These are phyloP conservation scores for Cercospora sesami DNA, from an alignment of 2,329 filamentous ascomycete genomes.

Conservation along the genomic window DNA sequence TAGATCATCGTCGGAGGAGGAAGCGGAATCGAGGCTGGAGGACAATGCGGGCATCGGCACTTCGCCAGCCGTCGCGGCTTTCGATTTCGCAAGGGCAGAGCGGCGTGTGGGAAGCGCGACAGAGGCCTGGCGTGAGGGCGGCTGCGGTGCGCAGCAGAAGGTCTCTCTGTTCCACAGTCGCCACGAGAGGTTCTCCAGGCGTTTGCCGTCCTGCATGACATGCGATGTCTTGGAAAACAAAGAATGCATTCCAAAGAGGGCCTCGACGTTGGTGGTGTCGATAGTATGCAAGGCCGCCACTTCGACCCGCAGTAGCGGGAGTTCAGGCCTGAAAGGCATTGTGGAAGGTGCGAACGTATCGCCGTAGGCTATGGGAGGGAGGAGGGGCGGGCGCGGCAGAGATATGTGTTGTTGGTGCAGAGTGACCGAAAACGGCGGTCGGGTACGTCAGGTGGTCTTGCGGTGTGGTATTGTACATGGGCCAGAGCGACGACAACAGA, in stretches of 20 bases:
- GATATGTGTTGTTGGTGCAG: conserved; percentile 18
- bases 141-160: conserved; percentile 73
- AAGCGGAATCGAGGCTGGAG: conserved; percentile 48
- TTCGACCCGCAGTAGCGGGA: conserved; percentile 87
- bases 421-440: conserved; percentile 17
- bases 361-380: conserved; percentile 11
- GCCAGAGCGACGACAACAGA: not conserved
- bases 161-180: conserved; percentile 91
- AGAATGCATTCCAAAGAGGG: conserved; percentile 82
- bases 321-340: conserved; percentile 83
- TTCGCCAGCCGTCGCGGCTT: conserved; percentile 8
- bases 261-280: conserved; percentile 88
- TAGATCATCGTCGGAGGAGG: conserved; percentile 41
- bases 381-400: conserved; percentile 10
- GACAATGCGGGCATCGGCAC: conserved; percentile 46
- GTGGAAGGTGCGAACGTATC: conserved; percentile 32
- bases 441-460: conserved; percentile 16
- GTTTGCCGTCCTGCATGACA: conserved; percentile 86
- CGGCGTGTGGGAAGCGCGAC: conserved; percentile 20
- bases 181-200: conserved; percentile 95
- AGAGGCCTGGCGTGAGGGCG: conserved; percentile 26
- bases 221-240: conserved; percentile 94
- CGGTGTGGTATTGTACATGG: conserved; percentile 13
- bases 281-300: conserved; percentile 90
- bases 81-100: conserved; percentile 28